Evolutionary conservation across 352 stramenopile genomes (phyloP).

Genomic region (Pythium chondricola): DNA sequence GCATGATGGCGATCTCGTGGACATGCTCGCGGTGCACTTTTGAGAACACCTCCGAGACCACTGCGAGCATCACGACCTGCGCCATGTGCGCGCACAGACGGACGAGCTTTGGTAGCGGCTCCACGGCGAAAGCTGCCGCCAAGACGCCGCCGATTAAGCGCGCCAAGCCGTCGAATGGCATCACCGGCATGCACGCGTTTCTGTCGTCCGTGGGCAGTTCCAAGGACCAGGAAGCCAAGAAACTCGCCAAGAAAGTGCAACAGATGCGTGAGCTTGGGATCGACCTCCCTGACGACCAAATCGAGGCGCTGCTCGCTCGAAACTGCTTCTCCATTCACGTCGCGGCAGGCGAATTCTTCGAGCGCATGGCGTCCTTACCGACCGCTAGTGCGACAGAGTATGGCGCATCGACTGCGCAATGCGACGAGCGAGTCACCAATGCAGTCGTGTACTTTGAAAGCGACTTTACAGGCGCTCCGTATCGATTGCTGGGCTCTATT

Average conservation of each 20-base stretch:
- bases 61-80: conserved; percentile 24
- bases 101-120: neutral
- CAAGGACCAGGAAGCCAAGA: conserved; percentile 47
- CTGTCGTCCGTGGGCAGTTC: conserved; percentile 58
- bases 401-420: neutral
- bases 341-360: conserved; percentile 72
- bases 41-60: conserved; percentile 82
- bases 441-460: conserved; percentile 26
- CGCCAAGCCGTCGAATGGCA: neutral
- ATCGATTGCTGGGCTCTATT: conserved; percentile 39
- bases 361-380: conserved; percentile 25
- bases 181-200: conserved; percentile 25
- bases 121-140: neutral
- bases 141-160: conserved; percentile 13
- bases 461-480: conserved; percentile 23
- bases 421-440: conserved; percentile 15
- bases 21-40: conserved; percentile 70
- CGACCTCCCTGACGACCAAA: conserved; percentile 39
- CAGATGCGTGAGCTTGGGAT: conserved; percentile 77
- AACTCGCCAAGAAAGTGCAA: conserved; percentile 56
- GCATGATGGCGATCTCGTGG: conserved; percentile 25
- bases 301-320: conserved; percentile 50
- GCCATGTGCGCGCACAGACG: conserved; percentile 42
- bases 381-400: neutral
- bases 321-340: conserved; percentile 73